A percentile compares a stretch with the other conserved stretches of the same genome.
Evolutionary conservation across 345 rosid genomes (phyloP).

Genomic region (Citrus unshiu): DNA sequence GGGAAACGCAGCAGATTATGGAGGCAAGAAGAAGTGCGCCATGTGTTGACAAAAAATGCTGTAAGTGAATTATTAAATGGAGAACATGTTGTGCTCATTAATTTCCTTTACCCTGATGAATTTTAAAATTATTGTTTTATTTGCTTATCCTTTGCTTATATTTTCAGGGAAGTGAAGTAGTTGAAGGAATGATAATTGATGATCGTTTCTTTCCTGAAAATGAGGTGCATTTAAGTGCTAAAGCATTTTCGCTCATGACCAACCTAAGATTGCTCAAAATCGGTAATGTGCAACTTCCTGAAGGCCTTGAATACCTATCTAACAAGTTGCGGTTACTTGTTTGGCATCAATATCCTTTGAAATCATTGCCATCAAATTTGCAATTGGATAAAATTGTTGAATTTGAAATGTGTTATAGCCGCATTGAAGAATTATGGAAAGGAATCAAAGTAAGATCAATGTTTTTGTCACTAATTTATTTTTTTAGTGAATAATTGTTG

Average conservation of each 20-base stretch:
- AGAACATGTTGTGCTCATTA: no score
- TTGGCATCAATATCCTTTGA: no score
- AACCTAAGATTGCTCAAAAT: background rate
- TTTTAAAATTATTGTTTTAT: no score
- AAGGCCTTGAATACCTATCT: background rate
- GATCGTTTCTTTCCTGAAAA: rapidly evolving
- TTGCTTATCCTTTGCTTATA: no score
- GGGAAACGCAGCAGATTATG: background rate
- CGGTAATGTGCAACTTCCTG: background rate
- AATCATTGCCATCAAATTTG: no score
- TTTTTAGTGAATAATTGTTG: no score
- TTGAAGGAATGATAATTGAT: background rate
- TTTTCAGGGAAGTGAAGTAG: background rate
- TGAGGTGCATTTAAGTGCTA: background rate
- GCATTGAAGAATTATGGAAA: background rate
- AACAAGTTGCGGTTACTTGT: no score
- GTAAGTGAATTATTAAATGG: background rate
- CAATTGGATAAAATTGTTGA: no score
- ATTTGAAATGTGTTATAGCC: background rate
- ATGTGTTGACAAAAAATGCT: background rate
- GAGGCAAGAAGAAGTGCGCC: background rate
- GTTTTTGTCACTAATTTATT: no score
- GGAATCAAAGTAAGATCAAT: background rate
- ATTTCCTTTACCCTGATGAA: no score
- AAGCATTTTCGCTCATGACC: no score